These are phyloP conservation scores for Globisporangium echinulatum DNA, from an alignment of 352 stramenopile genomes.

Conservation along the genomic window DNA sequence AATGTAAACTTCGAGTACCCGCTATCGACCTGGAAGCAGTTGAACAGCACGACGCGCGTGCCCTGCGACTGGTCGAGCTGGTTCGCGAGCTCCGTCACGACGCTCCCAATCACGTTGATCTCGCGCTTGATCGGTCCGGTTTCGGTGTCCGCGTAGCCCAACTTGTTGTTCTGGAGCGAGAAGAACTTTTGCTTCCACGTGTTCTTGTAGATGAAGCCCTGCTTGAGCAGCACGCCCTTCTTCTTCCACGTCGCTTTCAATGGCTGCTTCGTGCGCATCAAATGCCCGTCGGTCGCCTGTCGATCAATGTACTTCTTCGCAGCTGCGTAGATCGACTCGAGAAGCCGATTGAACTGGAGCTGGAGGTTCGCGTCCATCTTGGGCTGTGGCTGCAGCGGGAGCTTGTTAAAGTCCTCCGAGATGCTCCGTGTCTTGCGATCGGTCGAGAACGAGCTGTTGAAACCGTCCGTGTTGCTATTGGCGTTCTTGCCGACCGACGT, in stretches of 20 bases:
- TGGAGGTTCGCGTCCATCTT: slow-evolving; percentile 87
- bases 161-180: slow-evolving; percentile 83
- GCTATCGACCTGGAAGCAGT: slow-evolving; percentile 83
- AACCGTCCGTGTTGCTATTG: slow-evolving; percentile 23
- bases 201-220: slow-evolving; percentile 89
- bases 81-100: slow-evolving; percentile 78
- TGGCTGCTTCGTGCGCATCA: slow-evolving; percentile 52
- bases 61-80: slow-evolving; percentile 86
- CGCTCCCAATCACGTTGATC: slow-evolving; percentile 82
- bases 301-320: slow-evolving; percentile 83
- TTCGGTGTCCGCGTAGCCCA: slow-evolving; percentile 76
- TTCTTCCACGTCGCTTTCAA: slow-evolving; percentile 87
- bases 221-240: slow-evolving; percentile 81
- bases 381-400: slow-evolving; percentile 41
- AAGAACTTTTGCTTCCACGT: slow-evolving; percentile 87
- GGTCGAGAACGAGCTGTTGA: slow-evolving; percentile 18
- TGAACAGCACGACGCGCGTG: slow-evolving; percentile 76
- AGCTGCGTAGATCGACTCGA: slow-evolving; percentile 81
- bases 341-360: slow-evolving; percentile 69
- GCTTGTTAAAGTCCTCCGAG: slow-evolving; percentile 72
- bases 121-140: slow-evolving; percentile 82
- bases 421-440: slow-evolving; percentile 70
- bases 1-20: slow-evolving; percentile 80
- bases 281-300: slow-evolving; percentile 53
- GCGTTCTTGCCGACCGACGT: slow-evolving; percentile 50